Percentiles rank a stretch among this genome's conserved stretches.
Evolutionary conservation across 306 rosid species (phyloP).

Genomic region (peach (Prunus persica)): Prunus_persica_NCBIv2 NC_034012.1:2439001-2439500

Average conservation of each 20-base stretch:
- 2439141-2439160: conserved; percentile 47
- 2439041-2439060: conserved; percentile 45
- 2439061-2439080: conserved; percentile 37
- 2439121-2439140: conserved; percentile 86
- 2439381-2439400: conserved; percentile 23
- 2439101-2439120: conserved; percentile 88
- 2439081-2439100: conserved; percentile 82
- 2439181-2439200: conserved; percentile 44
- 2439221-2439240: conserved; percentile 48
- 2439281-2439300: conserved; percentile 16
- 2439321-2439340: conserved; percentile 23
- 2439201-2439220: conserved; percentile 42
- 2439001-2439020: conserved; percentile 68
- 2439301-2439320: conserved; percentile 20
- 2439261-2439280: conserved; percentile 23
- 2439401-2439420: conserved; percentile 55
- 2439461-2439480: conserved; percentile 26
- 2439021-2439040: conserved; percentile 39
- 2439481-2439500: conserved; percentile 25
- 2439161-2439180: conserved; percentile 47
- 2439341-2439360: conserved; percentile 8
- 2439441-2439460: conserved; percentile 35
- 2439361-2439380: conserved; percentile 22
- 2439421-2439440: conserved; percentile 36
- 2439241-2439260: conserved; percentile 32